phyloP scores from a whole-genome alignment of 1,284 basidiomycete genomes.

The Neolentinus lepideus region DNA sequence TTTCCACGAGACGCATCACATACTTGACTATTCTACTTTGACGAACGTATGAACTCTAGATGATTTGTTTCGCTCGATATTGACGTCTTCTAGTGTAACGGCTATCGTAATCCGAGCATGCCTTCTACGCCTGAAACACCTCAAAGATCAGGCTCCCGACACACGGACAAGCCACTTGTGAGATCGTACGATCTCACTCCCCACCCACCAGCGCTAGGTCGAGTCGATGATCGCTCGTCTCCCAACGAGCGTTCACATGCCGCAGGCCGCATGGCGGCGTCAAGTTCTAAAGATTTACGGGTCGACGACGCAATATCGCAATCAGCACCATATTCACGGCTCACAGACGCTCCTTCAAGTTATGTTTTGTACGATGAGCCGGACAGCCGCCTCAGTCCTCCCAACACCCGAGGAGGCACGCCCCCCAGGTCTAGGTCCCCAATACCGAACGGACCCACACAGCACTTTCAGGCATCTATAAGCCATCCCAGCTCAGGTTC shows the following conservation, averaged over 20 bases:
- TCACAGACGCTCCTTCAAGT: not conserved
- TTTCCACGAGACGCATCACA: not conserved
- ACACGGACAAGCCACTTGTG: not conserved
- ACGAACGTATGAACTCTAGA: not conserved
- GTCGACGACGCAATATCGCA: not conserved
- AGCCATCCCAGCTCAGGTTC: not conserved
- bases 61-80: not conserved
- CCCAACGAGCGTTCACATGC: not conserved
- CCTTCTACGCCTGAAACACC: not conserved
- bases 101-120: not conserved
- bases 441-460: not conserved
- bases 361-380: not conserved
- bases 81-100: not conserved
- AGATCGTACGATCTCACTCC: not conserved
- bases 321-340: not conserved
- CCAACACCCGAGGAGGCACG: not conserved
- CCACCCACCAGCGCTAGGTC: not conserved
- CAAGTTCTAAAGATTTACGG: not conserved
- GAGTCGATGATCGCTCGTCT: not conserved
- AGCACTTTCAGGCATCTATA: not conserved
- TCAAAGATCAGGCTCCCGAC: not conserved
- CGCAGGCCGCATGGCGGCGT: not conserved
- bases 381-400: not conserved
- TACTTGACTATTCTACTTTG: not conserved
- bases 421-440: not conserved